phyloP scores from a whole-genome alignment of 176 grass and related monocot genomes.

The Microstegium vimineum region DNA sequence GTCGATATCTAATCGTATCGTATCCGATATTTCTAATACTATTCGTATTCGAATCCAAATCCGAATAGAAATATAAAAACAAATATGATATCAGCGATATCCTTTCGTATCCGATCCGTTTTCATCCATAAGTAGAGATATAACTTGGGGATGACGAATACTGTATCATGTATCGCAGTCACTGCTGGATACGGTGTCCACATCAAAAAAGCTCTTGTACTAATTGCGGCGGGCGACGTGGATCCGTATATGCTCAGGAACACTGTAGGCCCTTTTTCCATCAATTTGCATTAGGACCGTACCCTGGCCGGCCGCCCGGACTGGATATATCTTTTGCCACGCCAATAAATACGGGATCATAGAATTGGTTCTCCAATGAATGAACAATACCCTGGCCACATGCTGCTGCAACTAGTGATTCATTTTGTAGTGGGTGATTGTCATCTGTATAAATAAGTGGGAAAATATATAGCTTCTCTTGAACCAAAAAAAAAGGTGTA shows the following conservation, averaged over 20 bases:
- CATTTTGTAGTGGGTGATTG: not conserved
- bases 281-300: not conserved
- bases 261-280: not conserved
- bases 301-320: not conserved
- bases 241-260: not conserved
- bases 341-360: not conserved
- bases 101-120: no score
- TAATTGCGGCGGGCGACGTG: not conserved
- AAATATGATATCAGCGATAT: no score
- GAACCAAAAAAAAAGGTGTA: no score
- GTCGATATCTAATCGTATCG: no score
- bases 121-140: no score
- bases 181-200: not conserved
- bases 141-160: not conserved
- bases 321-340: not conserved
- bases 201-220: not conserved
- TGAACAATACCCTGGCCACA: not conserved
- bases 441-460: no score
- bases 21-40: no score
- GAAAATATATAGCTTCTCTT: no score
- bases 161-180: not conserved
- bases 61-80: no score
- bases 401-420: not conserved
- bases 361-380: not conserved
- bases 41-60: no score